Percentiles rank a stretch among this genome's conserved stretches.
These are phyloP conservation scores for Phytopythium delawarense DNA, from an alignment of 352 stramenopile species.

Conservation along the genomic window DNA sequence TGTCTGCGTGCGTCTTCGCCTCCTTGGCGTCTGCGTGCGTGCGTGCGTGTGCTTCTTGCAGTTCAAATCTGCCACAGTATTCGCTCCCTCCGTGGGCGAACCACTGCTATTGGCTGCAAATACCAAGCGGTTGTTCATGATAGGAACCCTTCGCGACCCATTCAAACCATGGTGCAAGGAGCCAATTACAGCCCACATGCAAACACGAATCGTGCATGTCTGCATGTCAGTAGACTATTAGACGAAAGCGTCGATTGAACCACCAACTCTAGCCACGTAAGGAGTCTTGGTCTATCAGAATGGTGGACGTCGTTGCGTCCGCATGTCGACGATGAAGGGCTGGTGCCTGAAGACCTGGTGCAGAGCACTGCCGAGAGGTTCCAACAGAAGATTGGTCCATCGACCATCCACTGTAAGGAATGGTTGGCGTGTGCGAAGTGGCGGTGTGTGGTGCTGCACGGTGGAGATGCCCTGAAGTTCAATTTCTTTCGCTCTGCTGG, in stretches of 20 bases:
- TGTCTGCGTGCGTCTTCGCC: neutral
- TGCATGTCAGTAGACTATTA: neutral
- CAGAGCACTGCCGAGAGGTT: no score
- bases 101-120: constrained; percentile 88
- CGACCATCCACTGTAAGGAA: neutral
- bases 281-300: no score
- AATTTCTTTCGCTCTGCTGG: no score
- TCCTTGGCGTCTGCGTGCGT: neutral
- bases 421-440: no score
- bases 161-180: constrained; percentile 72
- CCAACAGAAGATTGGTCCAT: no score
- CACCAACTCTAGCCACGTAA: no score
- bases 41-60: constrained; percentile 27
- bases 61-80: constrained; percentile 86
- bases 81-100: constrained; percentile 59
- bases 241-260: no score
- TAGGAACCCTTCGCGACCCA: constrained; percentile 82
- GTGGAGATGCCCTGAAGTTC: no score
- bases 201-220: neutral
- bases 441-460: no score
- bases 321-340: no score
- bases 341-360: no score
- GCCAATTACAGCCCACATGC: constrained; percentile 82
- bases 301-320: no score
- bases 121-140: constrained; percentile 87